Evolutionary conservation across 2,329 filamentous ascomycete genomes (phyloP), one percentile per base, ranked within the genome.

Genomic region (Talaromyces sp.): DNA sequence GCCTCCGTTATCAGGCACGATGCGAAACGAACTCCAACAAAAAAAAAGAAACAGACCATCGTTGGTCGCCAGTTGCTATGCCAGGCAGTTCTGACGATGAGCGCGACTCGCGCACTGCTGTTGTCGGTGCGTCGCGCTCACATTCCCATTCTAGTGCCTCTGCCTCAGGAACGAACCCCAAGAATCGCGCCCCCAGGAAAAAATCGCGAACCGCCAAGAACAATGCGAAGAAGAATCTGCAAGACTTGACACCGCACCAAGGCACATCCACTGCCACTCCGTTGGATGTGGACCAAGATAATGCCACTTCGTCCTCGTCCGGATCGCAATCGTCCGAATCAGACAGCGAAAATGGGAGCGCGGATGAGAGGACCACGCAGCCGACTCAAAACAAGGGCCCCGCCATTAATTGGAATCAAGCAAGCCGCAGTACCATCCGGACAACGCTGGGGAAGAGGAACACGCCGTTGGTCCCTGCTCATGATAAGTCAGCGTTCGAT

Each of bases 31-130:
- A 35, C 32, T 35, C 14, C 32, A 35, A 13, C 32, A 27, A 46
- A 46, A 17, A 21, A 11, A 14, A 17, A 52, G 21, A 52, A n/a
- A n/a, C 24, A n/a, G 26, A n/a, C 21, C 7, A 17, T 52, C 43
- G 24, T n/a, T n/a, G n/a, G n/a, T n/a, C 46, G 19, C n/a, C n/a
- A n/a, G n/a, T n/a, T n/a, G 51, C 19, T 13, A 60, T 60, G 59
- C 24, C 59, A 26, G 53, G 53, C 26, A 35, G 43, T 14, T 68
- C 70, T 29, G 70, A 66, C 50, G 71, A 75, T 55, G 73, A 77
- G 32, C 70, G 71, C 55, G 74, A 82, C 64, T 82, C 80, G 19
- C 73, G 80, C 54, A 82, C 78, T 41, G 77, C 77, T 52, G 71
- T 74, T 2, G 70, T 81, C 26, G 77, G 78, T 17, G 64, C 68